Percentiles rank a stretch among this genome's conserved stretches.
Evolutionary conservation across 2,329 filamentous ascomycete species (phyloP).

Genomic region (Periglandula ipomoeae): DNA sequence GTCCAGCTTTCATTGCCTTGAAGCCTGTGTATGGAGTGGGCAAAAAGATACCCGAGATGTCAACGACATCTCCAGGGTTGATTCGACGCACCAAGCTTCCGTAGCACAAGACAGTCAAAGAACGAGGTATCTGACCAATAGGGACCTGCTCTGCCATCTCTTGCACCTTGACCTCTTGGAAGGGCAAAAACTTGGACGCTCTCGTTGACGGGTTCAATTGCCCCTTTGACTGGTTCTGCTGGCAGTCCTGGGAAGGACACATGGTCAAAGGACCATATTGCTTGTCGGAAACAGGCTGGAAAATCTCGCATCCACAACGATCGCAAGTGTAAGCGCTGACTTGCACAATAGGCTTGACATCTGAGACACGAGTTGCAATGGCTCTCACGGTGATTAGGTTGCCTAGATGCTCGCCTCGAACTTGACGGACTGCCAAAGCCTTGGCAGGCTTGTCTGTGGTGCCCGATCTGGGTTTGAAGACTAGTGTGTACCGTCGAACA

Average conservation of each 20-base stretch:
- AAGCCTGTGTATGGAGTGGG: conserved; percentile 99
- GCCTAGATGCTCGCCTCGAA: conserved; percentile 86
- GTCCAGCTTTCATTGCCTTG: conserved; percentile 87
- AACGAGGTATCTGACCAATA: conserved; percentile 91
- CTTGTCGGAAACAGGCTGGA: conserved; percentile 88
- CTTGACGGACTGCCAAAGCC: conserved; percentile 80
- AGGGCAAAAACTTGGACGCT: conserved; percentile 92
- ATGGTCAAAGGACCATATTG: conserved; percentile 80
- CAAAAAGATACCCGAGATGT: conserved; percentile 90
- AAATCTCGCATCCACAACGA: conserved; percentile 91
- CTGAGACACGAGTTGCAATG: conserved; percentile 90
- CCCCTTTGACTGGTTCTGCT: conserved; percentile 82
- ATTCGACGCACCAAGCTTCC: conserved; percentile 78
- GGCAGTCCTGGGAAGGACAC: conserved; percentile 86
- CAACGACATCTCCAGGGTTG: conserved; percentile 89
- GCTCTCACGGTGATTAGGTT: conserved; percentile 89
- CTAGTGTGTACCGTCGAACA: conserved; percentile 86
- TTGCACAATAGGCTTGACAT: conserved; percentile 95
- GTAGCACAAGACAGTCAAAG: conserved; percentile 81
- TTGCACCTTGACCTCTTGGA: conserved; percentile 97
- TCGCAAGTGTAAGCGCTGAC: conserved; percentile 98
- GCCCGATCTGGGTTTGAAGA: conserved; percentile 85
- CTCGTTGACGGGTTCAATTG: conserved; percentile 91
- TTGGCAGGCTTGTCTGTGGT: conserved; percentile 54
- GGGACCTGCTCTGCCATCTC: conserved; percentile 99